A percentile compares a stretch with the other conserved stretches of the same genome.
These are phyloP conservation scores for Arthrobotrys entomopaga DNA, from an alignment of 2,329 filamentous ascomycete genomes.

Conservation along the genomic window DNA sequence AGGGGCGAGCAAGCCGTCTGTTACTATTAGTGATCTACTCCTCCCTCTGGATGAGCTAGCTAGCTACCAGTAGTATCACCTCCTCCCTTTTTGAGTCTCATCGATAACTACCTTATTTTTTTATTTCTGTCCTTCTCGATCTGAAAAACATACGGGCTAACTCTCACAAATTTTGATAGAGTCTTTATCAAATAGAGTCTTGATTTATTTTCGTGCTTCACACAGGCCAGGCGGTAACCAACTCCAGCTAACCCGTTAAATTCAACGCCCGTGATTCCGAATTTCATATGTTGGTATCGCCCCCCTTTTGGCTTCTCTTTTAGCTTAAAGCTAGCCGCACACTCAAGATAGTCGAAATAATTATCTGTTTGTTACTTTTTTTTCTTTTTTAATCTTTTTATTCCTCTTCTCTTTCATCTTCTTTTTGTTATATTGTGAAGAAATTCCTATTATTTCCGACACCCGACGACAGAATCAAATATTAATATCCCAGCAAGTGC, in stretches of 20 bases:
- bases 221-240: not conserved
- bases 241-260: not conserved
- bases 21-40: not conserved
- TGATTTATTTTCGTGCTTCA: constrained; percentile 1
- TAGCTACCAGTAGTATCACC: not conserved
- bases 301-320: not conserved
- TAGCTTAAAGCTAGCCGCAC: constrained; percentile 1
- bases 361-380: constrained; percentile 12
- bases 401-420: not conserved
- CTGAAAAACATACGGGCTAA: constrained; percentile 11
- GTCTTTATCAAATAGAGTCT: constrained; percentile 9
- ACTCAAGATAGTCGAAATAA: constrained; percentile 2
- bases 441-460: constrained; percentile 7
- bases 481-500: no score
- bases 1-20: not conserved
- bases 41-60: not conserved
- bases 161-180: not conserved
- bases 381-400: not conserved
- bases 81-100: not conserved
- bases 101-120: constrained; percentile 2
- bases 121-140: constrained; percentile 11
- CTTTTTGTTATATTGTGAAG: constrained; percentile 1
- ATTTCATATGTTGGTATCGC: constrained; percentile 17
- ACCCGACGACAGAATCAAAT: constrained; percentile 6
- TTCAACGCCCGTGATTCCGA: constrained; percentile 38